These are phyloP conservation scores for Prototheca wickerhamii DNA, from an alignment of 163 green algal species.

Conservation along the genomic window DNA sequence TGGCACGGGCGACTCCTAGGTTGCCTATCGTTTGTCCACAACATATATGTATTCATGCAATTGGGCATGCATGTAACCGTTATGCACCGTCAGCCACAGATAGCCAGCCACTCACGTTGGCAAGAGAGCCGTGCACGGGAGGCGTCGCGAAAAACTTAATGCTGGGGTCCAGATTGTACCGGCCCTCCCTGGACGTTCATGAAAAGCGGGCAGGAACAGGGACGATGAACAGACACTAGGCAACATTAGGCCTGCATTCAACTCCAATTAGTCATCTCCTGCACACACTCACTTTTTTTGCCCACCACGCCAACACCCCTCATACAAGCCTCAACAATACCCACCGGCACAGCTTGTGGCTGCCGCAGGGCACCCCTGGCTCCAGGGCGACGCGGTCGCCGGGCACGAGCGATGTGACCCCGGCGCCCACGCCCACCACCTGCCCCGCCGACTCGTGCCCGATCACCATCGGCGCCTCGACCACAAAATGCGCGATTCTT, in stretches of 20 bases:
- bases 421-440: slow-evolving; percentile 34
- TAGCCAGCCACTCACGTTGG: slow-evolving; percentile 24
- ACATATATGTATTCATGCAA: no score
- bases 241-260: no score
- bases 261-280: no score
- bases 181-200: slow-evolving; percentile 22
- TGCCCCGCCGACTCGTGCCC: slow-evolving; percentile 49
- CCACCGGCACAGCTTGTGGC: slow-evolving; percentile 26
- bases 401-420: slow-evolving; percentile 22
- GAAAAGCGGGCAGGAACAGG: not conserved
- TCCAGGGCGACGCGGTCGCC: slow-evolving; percentile 56
- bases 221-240: no score
- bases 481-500: slow-evolving; percentile 43
- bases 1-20: not conserved
- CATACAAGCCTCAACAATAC: not conserved
- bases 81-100: no score
- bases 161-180: slow-evolving; percentile 60
- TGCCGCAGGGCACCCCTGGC: slow-evolving; percentile 49
- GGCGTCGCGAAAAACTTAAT: slow-evolving; percentile 66
- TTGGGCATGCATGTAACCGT: no score
- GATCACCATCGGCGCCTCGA: slow-evolving; percentile 53
- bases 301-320: no score
- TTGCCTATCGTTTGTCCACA: no score
- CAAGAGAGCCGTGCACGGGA: slow-evolving; percentile 47
- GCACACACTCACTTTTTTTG: no score